phyloP scores from a whole-genome alignment of 495 filamentous ascomycete genomes.

The Neurospora tetrasperma region DNA sequence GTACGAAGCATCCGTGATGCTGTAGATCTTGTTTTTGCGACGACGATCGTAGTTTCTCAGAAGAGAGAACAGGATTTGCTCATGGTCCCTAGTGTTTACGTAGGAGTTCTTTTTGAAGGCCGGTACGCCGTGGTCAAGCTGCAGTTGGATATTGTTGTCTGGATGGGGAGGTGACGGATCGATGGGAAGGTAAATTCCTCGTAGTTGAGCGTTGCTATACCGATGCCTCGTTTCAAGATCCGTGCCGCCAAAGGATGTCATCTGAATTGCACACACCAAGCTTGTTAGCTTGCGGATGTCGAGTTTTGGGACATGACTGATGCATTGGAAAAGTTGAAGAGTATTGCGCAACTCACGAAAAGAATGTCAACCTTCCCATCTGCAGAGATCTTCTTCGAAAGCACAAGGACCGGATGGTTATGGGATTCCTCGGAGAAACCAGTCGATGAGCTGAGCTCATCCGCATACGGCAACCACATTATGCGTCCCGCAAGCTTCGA shows the following conservation, averaged over 20 bases:
- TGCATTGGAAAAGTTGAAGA: background rate
- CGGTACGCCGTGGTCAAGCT: background rate
- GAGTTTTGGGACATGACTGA: no score
- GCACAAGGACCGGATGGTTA: background rate
- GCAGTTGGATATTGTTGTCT: background rate
- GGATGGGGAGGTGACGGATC: background rate
- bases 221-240: background rate
- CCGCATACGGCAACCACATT: background rate
- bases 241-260: background rate
- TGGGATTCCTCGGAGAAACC: background rate
- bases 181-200: background rate
- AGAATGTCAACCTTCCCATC: background rate
- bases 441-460: background rate
- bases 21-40: background rate
- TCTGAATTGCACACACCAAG: background rate
- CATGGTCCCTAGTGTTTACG: background rate
- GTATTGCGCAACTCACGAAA: background rate
- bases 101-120: background rate
- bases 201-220: background rate
- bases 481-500: background rate
- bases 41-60: background rate
- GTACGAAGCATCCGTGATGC: background rate
- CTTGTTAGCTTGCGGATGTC: no score
- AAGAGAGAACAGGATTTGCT: background rate
- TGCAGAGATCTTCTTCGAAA: background rate